Conservation (phyloP, 2,329 filamentous ascomycete genomes). For the Sclerotinia sclerotiorum region DNA sequence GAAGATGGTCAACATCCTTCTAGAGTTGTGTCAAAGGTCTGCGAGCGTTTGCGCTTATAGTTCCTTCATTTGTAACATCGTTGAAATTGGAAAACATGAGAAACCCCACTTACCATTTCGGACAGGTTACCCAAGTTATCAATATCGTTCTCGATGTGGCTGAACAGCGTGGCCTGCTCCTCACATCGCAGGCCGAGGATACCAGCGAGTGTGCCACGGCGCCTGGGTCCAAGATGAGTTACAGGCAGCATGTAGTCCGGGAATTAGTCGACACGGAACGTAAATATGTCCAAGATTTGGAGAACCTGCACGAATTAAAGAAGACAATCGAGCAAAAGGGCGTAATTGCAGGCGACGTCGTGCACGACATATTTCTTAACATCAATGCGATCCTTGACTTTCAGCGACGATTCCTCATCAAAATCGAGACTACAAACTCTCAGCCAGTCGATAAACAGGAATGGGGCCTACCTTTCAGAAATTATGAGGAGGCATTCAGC, state of each 20-base stretch:
- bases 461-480: conserved; percentile 90
- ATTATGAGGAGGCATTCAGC: conserved; percentile 82
- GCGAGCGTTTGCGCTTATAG: background rate
- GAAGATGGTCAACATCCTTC: background rate
- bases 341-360: conserved; percentile 81
- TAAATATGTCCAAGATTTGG: conserved; percentile 96
- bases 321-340: conserved; percentile 85
- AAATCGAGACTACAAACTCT: conserved; percentile 92
- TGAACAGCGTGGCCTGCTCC: conserved; percentile 72
- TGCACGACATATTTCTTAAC: conserved; percentile 96
- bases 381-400: conserved; percentile 94
- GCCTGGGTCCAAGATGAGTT: conserved; percentile 62
- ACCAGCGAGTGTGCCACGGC: conserved; percentile 48
- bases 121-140: conserved; percentile 83
- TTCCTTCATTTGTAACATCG: background rate
- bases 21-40: background rate
- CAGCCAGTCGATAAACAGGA: conserved; percentile 74
- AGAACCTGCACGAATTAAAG: conserved; percentile 90
- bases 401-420: conserved; percentile 90
- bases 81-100: conserved; percentile 1
- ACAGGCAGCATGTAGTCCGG: conserved; percentile 82
- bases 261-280: conserved; percentile 94
- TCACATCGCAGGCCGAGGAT: conserved; percentile 57
- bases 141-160: conserved; percentile 88
- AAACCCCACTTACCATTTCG: conserved; percentile 15